Conservation (phyloP, 2,329 filamentous ascomycete genomes). For the Didymella sp. region DNA sequence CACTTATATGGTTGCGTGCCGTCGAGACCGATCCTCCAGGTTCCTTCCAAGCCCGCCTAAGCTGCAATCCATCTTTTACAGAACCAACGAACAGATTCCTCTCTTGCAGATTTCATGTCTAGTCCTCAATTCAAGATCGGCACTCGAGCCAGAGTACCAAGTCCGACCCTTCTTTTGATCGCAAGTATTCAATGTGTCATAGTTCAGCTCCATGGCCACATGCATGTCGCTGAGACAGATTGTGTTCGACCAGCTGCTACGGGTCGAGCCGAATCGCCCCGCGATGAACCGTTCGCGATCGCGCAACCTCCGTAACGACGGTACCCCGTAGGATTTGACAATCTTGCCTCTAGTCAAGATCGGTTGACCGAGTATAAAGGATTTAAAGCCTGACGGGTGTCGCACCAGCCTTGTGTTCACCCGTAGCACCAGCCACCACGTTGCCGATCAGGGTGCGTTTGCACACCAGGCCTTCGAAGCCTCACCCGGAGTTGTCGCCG, state of each 20-base stretch:
- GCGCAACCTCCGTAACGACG: not conserved
- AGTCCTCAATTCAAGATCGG: too few relatives aligned
- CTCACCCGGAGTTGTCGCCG: not conserved
- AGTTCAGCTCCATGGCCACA: not conserved
- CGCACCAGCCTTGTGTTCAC: not conserved
- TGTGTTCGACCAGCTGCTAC: not conserved
- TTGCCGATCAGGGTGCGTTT: not conserved
- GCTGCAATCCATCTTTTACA: too few relatives aligned
- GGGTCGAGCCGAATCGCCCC: not conserved
- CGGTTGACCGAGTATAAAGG: not conserved
- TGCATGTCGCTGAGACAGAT: not conserved
- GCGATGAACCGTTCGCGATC: not conserved
- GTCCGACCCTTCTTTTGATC: too few relatives aligned
- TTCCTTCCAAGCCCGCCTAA: too few relatives aligned
- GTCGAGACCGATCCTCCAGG: too few relatives aligned
- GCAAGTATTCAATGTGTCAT: not conserved
- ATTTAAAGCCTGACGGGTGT: not conserved
- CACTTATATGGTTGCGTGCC: too few relatives aligned
- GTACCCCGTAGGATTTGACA: not conserved
- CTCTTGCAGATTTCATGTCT: too few relatives aligned
- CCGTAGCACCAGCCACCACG: not conserved
- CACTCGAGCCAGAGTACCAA: too few relatives aligned
- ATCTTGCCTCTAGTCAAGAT: not conserved
- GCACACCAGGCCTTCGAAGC: not conserved
- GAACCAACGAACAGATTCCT: too few relatives aligned